Evolutionary conservation across 768 basidiomycete species (phyloP).

Genomic region (Tylopilus subfusipes): DNA sequence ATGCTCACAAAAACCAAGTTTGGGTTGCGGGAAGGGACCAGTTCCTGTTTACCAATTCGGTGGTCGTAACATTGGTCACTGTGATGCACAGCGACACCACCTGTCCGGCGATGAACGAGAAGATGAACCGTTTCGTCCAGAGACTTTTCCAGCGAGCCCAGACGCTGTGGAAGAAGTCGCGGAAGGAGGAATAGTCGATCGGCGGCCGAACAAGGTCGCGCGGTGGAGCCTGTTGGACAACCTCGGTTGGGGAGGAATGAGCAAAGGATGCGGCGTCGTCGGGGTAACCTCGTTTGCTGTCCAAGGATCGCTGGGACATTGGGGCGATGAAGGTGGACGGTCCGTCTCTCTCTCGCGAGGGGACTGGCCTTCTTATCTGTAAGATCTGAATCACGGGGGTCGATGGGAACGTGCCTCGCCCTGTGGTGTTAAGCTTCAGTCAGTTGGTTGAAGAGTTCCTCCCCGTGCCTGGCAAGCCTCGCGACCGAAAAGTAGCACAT

Average conservation of each 20-base stretch:
- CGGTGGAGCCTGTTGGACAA: background rate
- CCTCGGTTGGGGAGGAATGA: background rate
- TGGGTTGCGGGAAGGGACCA: constrained; percentile 81
- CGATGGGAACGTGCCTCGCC: constrained; percentile 5
- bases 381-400: background rate
- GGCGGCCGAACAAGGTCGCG: constrained; percentile 43
- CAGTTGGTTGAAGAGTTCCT: background rate
- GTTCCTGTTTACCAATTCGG: constrained; percentile 64
- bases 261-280: constrained; percentile 8
- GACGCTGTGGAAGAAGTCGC: constrained; percentile 50
- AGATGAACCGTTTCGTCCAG: constrained; percentile 72
- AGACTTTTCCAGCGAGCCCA: constrained; percentile 64
- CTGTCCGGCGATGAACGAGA: constrained; percentile 74
- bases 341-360: background rate
- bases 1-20: constrained; percentile 73
- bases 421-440: constrained; percentile 14
- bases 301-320: constrained; percentile 21
- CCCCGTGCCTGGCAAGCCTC: background rate
- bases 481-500: background rate
- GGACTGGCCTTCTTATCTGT: constrained; percentile 5
- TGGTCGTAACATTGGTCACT: constrained; percentile 83
- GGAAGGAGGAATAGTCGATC: constrained; percentile 61
- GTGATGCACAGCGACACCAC: constrained; percentile 85
- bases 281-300: constrained; percentile 21
- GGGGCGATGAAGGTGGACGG: background rate